Evolutionary conservation across 2,329 filamentous ascomycete species (phyloP).

Genomic region (Aspergillus awamori): DNA sequence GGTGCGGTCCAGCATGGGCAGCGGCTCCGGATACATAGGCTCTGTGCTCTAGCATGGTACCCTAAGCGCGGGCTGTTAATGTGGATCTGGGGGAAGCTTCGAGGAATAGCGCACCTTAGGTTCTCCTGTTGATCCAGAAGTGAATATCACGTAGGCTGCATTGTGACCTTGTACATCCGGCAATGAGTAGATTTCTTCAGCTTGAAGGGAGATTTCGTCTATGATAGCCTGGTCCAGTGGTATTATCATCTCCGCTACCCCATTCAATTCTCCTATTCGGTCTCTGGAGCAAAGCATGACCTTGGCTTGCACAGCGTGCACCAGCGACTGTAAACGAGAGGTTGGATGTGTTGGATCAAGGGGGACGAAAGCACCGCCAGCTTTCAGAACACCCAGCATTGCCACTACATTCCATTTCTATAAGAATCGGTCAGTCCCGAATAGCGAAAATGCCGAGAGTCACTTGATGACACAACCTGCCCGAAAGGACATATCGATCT

Average conservation of each 20-base stretch:
- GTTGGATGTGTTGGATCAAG: slow-evolving; percentile 45
- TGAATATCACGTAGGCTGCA: slow-evolving; percentile 62
- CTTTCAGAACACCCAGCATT: slow-evolving; percentile 46
- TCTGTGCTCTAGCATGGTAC: slow-evolving; percentile 65
- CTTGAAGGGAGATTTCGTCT: slow-evolving; percentile 24
- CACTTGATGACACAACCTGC: not conserved
- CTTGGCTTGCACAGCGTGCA: slow-evolving; percentile 36
- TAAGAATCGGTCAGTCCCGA: slow-evolving; percentile 11
- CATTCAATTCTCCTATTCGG: slow-evolving; percentile 24
- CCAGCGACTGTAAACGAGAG: slow-evolving; percentile 39
- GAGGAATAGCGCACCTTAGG: slow-evolving; percentile 47
- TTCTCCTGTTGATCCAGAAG: slow-evolving; percentile 58
- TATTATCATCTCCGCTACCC: slow-evolving; percentile 31
- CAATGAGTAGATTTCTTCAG: slow-evolving; percentile 19
- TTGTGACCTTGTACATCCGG: slow-evolving; percentile 34
- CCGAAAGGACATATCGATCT: not conserved
- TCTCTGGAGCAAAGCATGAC: slow-evolving; percentile 39
- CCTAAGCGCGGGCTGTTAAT: slow-evolving; percentile 38
- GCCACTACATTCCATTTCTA: slow-evolving; percentile 49
- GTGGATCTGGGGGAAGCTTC: not conserved
- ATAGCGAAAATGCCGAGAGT: not conserved
- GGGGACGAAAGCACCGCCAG: slow-evolving; percentile 47
- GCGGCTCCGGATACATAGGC: slow-evolving; percentile 60
- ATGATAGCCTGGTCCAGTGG: slow-evolving; percentile 32
- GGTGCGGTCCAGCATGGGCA: slow-evolving; percentile 55